These are phyloP conservation scores for Gnomoniopsis sp. DNA, from an alignment of 2,329 filamentous ascomycete species.

Conservation along the genomic window DNA sequence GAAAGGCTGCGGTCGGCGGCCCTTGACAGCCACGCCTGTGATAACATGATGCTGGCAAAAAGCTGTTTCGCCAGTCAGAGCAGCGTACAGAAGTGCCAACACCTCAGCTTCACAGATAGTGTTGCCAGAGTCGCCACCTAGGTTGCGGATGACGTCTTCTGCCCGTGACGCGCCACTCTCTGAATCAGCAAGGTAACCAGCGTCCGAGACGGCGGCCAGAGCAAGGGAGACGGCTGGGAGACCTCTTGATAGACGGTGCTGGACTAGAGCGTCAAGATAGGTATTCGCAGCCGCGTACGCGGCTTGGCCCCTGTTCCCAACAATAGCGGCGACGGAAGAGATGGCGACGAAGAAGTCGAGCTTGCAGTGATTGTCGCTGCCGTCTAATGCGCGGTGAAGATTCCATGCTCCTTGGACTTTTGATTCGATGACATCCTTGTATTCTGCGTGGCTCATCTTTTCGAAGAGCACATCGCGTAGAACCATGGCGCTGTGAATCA, in stretches of 20 bases:
- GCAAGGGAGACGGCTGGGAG: constrained; percentile 41
- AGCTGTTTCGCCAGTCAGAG: constrained; percentile 40
- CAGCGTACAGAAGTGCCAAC: constrained; percentile 48
- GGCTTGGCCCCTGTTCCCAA: constrained; percentile 39
- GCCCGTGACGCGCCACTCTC: constrained; percentile 42
- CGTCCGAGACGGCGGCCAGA: constrained; percentile 47
- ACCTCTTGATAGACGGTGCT: constrained; percentile 30
- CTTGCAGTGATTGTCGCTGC: background rate
- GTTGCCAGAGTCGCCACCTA: constrained; percentile 41
- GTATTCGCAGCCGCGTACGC: constrained; percentile 46
- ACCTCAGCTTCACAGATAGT: constrained; percentile 52
- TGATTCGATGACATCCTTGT: constrained; percentile 42
- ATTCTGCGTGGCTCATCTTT: constrained; percentile 50
- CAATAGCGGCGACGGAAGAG: constrained; percentile 31
- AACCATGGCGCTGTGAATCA: constrained; percentile 33
- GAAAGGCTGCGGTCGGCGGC: constrained; percentile 37
- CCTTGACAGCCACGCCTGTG: constrained; percentile 49
- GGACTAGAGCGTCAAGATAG: constrained; percentile 36
- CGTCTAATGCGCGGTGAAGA: constrained; percentile 13
- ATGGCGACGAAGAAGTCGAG: constrained; percentile 37
- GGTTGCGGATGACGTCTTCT: constrained; percentile 35
- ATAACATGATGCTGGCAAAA: constrained; percentile 49
- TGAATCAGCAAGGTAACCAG: constrained; percentile 45
- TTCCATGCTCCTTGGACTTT: constrained; percentile 45
- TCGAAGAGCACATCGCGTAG: constrained; percentile 47